phyloP scores from a whole-genome alignment of 306 rosid genomes.

The Myrica gale region DNA sequence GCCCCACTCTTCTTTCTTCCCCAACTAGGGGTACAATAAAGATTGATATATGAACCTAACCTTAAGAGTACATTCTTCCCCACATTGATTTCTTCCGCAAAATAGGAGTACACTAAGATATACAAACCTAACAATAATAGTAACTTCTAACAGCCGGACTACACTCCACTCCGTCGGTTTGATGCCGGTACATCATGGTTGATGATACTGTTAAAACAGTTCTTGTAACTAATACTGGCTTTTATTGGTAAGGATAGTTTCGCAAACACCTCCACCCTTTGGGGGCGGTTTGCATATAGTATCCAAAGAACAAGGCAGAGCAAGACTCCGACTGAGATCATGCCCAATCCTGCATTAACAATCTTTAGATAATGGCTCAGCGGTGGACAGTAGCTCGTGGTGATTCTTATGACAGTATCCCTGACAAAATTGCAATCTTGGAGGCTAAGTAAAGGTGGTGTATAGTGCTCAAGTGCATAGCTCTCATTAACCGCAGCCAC shows the following conservation, averaged over 20 bases:
- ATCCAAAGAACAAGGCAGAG: constrained; percentile 93
- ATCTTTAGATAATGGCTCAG: constrained; percentile 63
- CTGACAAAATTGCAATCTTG: constrained; percentile 94
- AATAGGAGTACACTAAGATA: constrained; percentile 10
- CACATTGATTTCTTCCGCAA: constrained; percentile 51
- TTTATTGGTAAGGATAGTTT: constrained; percentile 47
- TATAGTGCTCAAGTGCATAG: constrained; percentile 86
- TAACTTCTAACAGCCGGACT: constrained; percentile 5
- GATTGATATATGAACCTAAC: neutral
- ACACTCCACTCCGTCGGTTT: constrained; percentile 37
- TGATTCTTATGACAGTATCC: constrained; percentile 70
- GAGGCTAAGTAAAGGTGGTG: constrained; percentile 76
- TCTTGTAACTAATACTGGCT: constrained; percentile 32
- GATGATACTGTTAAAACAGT: constrained; percentile 18
- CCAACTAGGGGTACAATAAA: constrained; percentile 16
- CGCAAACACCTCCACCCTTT: constrained; percentile 73
- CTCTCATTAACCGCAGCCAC: constrained; percentile 81
- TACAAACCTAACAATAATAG: neutral
- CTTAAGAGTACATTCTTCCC: constrained; percentile 19
- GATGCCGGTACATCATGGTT: constrained; percentile 32
- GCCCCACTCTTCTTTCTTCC: constrained; percentile 66
- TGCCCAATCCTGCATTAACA: constrained; percentile 73
- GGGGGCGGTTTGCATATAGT: constrained; percentile 92
- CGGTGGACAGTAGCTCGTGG: constrained; percentile 73
- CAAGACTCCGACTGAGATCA: constrained; percentile 81